These are phyloP conservation scores for Phialemoniopsis sp. DNA, from an alignment of 2,329 filamentous ascomycete genomes.

Conservation along the genomic window DNA sequence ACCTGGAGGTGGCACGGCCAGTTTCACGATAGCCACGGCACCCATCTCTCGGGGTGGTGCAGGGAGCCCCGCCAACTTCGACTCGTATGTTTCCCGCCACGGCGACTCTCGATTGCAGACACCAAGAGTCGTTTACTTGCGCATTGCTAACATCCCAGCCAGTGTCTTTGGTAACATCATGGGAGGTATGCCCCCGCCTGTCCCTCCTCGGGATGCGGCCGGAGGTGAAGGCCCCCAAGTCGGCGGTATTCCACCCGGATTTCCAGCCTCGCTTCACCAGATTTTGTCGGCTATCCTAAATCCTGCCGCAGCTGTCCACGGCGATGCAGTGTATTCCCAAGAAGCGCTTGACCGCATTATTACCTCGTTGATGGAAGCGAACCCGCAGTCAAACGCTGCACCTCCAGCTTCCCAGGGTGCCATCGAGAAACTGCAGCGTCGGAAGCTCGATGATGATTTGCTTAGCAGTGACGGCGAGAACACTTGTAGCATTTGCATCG, in stretches of 20 bases:
- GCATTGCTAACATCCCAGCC: slow-evolving; percentile 23
- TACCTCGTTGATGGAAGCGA: slow-evolving; percentile 81
- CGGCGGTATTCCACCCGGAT: slow-evolving; percentile 11
- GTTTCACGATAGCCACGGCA: slow-evolving; percentile 42
- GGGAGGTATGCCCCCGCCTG: slow-evolving; percentile 19
- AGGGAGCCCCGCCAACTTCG: slow-evolving; percentile 26
- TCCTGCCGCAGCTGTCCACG: slow-evolving; percentile 49
- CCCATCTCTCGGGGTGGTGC: slow-evolving; percentile 18
- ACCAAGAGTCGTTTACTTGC: slow-evolving; percentile 1
- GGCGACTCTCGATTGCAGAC: no score
- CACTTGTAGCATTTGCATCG: slow-evolving; percentile 95
- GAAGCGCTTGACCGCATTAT: slow-evolving; percentile 89
- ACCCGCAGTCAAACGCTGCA: slow-evolving; percentile 70
- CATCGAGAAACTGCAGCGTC: slow-evolving; percentile 69
- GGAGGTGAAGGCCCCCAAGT: no score
- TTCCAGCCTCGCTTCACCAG: slow-evolving; percentile 41
- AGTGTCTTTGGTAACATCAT: slow-evolving; percentile 46
- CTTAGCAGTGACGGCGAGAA: slow-evolving; percentile 61
- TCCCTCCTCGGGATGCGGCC: slow-evolving; percentile 10
- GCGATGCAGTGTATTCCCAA: slow-evolving; percentile 86
- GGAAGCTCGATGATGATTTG: slow-evolving; percentile 66
- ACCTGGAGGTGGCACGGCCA: slow-evolving; percentile 35
- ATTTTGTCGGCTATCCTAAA: slow-evolving; percentile 48
- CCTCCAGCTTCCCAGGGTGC: slow-evolving; percentile 74
- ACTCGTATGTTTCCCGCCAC: slow-evolving; percentile 34